These are phyloP conservation scores for Populus alba DNA, from an alignment of 345 rosid genomes.

Conservation along the genomic window DNA sequence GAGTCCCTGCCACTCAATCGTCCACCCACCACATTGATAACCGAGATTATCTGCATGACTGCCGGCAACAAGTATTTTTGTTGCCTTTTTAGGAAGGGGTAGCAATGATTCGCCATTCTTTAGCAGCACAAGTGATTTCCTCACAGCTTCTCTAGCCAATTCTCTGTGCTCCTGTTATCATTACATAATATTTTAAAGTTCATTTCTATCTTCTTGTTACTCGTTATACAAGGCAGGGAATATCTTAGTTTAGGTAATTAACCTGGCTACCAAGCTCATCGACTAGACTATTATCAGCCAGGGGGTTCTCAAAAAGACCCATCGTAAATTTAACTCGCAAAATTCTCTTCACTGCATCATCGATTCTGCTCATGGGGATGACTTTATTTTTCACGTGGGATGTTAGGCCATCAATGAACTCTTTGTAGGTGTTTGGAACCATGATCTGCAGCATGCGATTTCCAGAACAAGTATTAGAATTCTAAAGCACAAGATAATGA, in stretches of 20 bases:
- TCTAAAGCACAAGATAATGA: neutral
- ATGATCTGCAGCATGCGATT: constrained; percentile 55
- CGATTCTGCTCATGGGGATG: constrained; percentile 72
- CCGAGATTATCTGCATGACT: constrained; percentile 94
- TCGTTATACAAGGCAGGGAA: too few relatives aligned
- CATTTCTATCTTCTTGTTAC: neutral
- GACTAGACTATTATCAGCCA: constrained; percentile 70
- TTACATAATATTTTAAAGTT: neutral
- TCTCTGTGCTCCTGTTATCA: constrained; percentile 72
- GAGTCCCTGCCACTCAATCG: constrained; percentile 86
- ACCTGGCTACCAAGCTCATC: constrained; percentile 90
- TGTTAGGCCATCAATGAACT: constrained; percentile 66
- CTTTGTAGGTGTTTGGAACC: constrained; percentile 74
- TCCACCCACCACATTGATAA: constrained; percentile 98
- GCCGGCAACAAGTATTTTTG: constrained; percentile 81
- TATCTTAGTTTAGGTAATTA: neutral
- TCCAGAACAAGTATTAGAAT: neutral
- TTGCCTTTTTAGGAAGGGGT: constrained; percentile 75
- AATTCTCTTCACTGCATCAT: constrained; percentile 86
- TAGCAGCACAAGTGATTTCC: constrained; percentile 88
- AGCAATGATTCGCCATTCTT: constrained; percentile 76
- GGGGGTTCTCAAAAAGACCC: constrained; percentile 94
- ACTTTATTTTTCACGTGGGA: constrained; percentile 54
- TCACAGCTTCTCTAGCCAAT: constrained; percentile 94
- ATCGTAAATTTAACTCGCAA: constrained; percentile 74